Evolutionary conservation across 495 filamentous ascomycete genomes (phyloP).

Genomic region (Mycothermus thermophilus): DNA sequence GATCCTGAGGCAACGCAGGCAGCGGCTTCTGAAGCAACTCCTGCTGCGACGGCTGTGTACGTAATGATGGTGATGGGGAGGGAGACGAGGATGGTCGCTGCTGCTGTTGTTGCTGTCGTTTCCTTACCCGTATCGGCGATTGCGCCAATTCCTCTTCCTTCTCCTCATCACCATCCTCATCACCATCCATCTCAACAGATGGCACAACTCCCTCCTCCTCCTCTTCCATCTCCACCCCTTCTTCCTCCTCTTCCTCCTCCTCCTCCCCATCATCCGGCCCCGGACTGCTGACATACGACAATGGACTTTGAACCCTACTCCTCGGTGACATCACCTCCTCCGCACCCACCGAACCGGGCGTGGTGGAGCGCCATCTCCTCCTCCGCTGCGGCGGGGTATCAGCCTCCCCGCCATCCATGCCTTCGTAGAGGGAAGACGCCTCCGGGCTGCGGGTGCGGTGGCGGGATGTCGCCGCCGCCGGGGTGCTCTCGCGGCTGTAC

Average conservation of each 20-base stretch:
- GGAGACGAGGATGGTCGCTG: too few relatives aligned
- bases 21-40: slow-evolving; percentile 29
- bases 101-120: neutral
- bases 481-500: slow-evolving; percentile 15
- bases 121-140: neutral
- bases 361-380: neutral
- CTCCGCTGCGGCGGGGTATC: neutral
- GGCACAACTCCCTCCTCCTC: neutral
- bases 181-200: too few relatives aligned
- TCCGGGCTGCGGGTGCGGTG: slow-evolving; percentile 6
- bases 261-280: too few relatives aligned
- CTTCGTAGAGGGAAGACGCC: slow-evolving; percentile 2
- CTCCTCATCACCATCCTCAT: neutral
- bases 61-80: too few relatives aligned
- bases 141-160: too few relatives aligned
- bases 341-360: too few relatives aligned
- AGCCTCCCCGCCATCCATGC: neutral
- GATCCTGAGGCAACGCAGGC: slow-evolving; percentile 35
- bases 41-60: slow-evolving; percentile 9
- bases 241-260: neutral
- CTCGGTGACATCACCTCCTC: too few relatives aligned
- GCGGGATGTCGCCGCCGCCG: slow-evolving; percentile 7
- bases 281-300: too few relatives aligned
- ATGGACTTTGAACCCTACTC: too few relatives aligned
- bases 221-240: too few relatives aligned